These are phyloP conservation scores for Elsinoe ampelina DNA, from an alignment of 2,329 filamentous ascomycete genomes.

Conservation along the genomic window DNA sequence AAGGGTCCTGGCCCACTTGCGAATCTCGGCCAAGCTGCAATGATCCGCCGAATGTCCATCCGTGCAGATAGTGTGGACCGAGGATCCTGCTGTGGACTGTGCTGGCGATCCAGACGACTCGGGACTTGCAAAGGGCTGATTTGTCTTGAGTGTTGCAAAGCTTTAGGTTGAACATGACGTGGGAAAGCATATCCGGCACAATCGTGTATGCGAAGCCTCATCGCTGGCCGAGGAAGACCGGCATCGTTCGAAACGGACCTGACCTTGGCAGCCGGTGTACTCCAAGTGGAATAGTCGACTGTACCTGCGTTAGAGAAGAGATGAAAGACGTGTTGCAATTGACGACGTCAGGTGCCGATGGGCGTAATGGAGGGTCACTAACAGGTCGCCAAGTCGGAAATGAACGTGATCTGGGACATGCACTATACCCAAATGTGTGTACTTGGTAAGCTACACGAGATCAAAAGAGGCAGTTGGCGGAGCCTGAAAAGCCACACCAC, in stretches of 20 bases:
- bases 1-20: not conserved
- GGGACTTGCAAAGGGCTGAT: constrained; percentile 9
- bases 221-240: not conserved
- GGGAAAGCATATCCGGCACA: not conserved
- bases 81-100: constrained; percentile 6
- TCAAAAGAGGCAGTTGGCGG: not conserved
- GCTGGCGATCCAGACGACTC: constrained; percentile 8
- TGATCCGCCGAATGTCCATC: too few relatives aligned
- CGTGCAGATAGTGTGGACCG: not conserved
- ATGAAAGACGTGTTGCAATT: constrained; percentile 5
- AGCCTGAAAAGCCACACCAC: constrained; percentile 6
- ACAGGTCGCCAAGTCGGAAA: constrained; percentile 1
- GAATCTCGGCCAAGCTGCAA: not conserved
- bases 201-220: not conserved
- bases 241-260: not conserved
- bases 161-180: constrained; percentile 1
- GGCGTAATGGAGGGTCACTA: constrained; percentile 2
- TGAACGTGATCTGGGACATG: not conserved
- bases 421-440: not conserved
- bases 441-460: not conserved
- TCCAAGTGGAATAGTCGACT: not conserved
- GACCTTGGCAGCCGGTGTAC: not conserved
- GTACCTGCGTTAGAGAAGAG: constrained; percentile 8
- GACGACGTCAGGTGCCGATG: constrained; percentile 5
- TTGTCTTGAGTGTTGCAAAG: not conserved